These are phyloP conservation scores for Cordyceps cicadae DNA, from an alignment of 2,329 filamentous ascomycete species.

Conservation along the genomic window DNA sequence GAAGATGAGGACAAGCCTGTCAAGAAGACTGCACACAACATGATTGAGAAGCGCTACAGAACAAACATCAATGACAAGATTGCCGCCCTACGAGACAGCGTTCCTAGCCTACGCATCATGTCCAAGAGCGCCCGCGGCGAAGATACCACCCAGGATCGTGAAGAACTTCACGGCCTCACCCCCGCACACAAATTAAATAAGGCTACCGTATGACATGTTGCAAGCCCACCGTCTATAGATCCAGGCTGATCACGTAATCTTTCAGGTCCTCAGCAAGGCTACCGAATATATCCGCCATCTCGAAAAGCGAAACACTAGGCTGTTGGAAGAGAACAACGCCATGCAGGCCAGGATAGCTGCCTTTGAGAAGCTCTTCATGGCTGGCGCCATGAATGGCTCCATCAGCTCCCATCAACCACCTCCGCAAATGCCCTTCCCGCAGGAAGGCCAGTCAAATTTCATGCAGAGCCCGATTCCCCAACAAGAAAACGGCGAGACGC, in stretches of 20 bases:
- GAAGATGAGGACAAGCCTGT: conserved; percentile 14
- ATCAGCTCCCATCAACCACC: conserved; percentile 48
- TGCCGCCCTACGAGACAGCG: conserved; percentile 80
- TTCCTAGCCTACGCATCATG: conserved; percentile 82
- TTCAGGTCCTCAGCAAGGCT: conserved; percentile 76
- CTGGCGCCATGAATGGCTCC: conserved; percentile 59
- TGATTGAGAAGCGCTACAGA: conserved; percentile 95
- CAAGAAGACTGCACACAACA: conserved; percentile 96
- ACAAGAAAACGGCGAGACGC: conserved; percentile 31
- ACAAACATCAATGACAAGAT: conserved; percentile 98
- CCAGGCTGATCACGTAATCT: conserved; percentile 1
- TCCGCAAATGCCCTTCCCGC: conserved; percentile 42
- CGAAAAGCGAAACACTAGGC: conserved; percentile 77
- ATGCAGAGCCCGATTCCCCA: conserved; percentile 38
- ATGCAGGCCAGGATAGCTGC: conserved; percentile 71
- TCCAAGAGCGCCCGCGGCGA: conserved; percentile 62
- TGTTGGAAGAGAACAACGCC: conserved; percentile 71
- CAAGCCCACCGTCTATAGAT: not conserved
- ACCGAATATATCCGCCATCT: conserved; percentile 94
- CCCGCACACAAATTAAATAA: conserved; percentile 95
- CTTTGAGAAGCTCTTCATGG: conserved; percentile 72
- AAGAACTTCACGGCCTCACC: conserved; percentile 66
- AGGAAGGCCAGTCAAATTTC: conserved; percentile 35
- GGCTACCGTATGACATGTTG: conserved; percentile 57
- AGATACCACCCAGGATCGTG: conserved; percentile 64